Evolutionary conservation across 2,329 filamentous ascomycete genomes (phyloP).

Genomic region (Cladosporium sp.): DNA sequence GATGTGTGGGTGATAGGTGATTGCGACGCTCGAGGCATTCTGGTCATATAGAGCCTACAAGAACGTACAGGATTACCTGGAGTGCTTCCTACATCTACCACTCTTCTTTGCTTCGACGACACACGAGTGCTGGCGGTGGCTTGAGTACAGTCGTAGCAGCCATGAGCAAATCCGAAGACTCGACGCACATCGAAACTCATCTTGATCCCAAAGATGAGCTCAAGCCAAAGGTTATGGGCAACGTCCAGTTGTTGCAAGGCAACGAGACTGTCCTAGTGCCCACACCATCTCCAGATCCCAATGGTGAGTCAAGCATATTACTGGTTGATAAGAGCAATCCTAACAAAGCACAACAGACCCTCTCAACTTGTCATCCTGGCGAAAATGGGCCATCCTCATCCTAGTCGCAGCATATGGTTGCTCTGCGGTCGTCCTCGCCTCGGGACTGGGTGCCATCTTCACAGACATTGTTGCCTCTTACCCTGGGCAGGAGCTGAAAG

Average conservation of each 20-base stretch:
- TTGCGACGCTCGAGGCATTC: neutral
- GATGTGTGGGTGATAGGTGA: neutral
- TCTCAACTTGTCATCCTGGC: constrained; percentile 36
- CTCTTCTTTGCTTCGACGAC: no score
- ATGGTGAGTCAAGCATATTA: neutral
- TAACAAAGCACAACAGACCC: constrained; percentile 28
- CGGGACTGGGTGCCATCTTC: constrained; percentile 12
- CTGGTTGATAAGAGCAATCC: no score
- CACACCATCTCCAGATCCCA: constrained; percentile 8
- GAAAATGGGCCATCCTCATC: constrained; percentile 33
- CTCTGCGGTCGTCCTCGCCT: constrained; percentile 34
- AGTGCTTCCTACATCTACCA: neutral
- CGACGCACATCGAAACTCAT: neutral
- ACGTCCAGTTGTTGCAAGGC: constrained; percentile 1
- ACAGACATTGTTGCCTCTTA: constrained; percentile 6
- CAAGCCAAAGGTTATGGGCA: neutral
- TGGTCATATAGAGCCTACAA: neutral
- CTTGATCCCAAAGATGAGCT: neutral
- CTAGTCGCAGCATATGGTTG: constrained; percentile 37
- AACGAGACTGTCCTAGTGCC: constrained; percentile 6
- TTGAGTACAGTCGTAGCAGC: no score
- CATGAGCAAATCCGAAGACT: neutral
- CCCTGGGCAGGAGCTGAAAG: constrained; percentile 16
- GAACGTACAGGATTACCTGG: no score
- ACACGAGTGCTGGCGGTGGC: no score